Conservation (phyloP, 805 yeast species). For the Candida cerambycidarum region DNA sequence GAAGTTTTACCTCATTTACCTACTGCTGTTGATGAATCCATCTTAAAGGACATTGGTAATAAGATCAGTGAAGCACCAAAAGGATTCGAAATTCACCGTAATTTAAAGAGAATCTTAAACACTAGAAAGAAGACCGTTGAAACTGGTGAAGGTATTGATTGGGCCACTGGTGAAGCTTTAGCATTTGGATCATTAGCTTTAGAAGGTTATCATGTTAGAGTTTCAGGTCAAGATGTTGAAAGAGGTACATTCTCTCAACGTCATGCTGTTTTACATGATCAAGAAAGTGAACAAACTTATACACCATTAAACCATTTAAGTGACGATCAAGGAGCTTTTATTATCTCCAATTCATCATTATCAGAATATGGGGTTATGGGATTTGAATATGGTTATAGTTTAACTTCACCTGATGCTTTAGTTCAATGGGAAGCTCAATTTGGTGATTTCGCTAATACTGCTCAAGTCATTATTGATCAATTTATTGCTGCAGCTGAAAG, state of each 20-base stretch:
- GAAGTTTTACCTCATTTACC: conserved; percentile 96
- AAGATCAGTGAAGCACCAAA: conserved; percentile 82
- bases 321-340: conserved; percentile 82
- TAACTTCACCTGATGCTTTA: conserved; percentile 94
- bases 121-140: conserved; percentile 85
- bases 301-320: conserved; percentile 82
- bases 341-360: conserved; percentile 89
- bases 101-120: conserved; percentile 90
- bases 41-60: conserved; percentile 75
- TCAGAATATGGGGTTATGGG: conserved; percentile 99
- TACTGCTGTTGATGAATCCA: conserved; percentile 76
- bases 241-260: conserved; percentile 99
- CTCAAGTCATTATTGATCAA: conserved; percentile 96
- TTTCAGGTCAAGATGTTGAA: conserved; percentile 99
- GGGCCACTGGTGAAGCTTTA: conserved; percentile 99
- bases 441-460: conserved; percentile 99
- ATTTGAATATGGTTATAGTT: conserved; percentile 97
- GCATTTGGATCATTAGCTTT: conserved; percentile 90
- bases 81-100: conserved; percentile 87
- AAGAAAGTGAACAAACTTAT: conserved; percentile 75
- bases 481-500: conserved; percentile 95
- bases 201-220: conserved; percentile 96
- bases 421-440: conserved; percentile 99
- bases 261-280: conserved; percentile 98
- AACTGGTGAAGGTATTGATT: conserved; percentile 91